Base-by-base conservation (phyloP, 495 filamentous ascomycete genomes). In the Hyphodiscus hymeniophilus region DNA sequence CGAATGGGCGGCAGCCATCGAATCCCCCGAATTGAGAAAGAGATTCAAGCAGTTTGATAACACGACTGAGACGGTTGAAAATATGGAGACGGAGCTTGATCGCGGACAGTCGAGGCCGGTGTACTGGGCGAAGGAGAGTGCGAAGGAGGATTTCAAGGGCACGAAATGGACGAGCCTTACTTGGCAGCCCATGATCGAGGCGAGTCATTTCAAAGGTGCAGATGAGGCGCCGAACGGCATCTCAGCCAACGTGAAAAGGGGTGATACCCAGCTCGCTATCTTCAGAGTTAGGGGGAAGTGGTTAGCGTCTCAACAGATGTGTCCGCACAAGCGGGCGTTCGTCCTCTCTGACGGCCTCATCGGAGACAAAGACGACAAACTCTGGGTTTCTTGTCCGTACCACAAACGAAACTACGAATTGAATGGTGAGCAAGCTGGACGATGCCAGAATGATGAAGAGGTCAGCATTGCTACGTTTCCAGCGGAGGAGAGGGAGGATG, bases 241-340 rank as follows among this genome's bases (percentile, higher is more conserved):
- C 63, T 67, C 79, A 62, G 68, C 84, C 2, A 81, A 79, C 33
- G 67, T 95, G 63, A 94, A 94, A 70, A 77, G 87, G 18, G 87
- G 88, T 10, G 89, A 95, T 62, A 95, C 89, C 0, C 91, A 97
- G 63, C 76, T 96, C 3, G 89, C 90, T 15, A 70, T 96, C 48
- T 96, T 92, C 77, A 88, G 89, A 60, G 73, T 96, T 52, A 77
- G 78, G 48, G 91, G 88, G 16, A 76, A 79, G 42, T 94, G 77
- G 66, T 92, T 90, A 60, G 85, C 87, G n/a, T 84, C 83, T 13
- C 91, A 97, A 73, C 89, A 97, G 63, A 97, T 97, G 91, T 97
- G 91, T 62, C 91, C 91, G 12, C 89, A 95, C 67, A 95, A 95
- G 67, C 85, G 90, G 22, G 81, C 90, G 0, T 96, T 97, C 63